Evolutionary conservation across 805 yeast genomes (phyloP).

Genomic region (Ogataea kodamae): DNA sequence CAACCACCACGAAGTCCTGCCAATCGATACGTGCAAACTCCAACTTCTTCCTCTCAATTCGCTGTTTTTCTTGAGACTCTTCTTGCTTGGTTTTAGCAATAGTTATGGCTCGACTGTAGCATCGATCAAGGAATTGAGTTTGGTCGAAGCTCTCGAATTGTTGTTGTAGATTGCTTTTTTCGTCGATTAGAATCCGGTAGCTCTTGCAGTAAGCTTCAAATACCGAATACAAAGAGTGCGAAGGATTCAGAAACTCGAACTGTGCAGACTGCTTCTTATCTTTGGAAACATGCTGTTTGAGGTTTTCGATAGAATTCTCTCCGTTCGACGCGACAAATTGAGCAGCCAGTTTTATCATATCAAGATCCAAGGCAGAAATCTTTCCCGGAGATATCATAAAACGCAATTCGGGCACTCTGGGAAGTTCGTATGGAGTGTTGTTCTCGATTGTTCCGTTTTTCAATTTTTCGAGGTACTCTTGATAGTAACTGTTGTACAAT

Average conservation of each 20-base stretch:
- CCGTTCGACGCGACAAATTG: conserved; percentile 63
- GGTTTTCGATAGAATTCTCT: conserved; percentile 37
- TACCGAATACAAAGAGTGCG: conserved; percentile 57
- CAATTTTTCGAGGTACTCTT: conserved; percentile 39
- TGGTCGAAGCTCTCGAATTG: conserved; percentile 25
- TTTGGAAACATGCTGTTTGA: conserved; percentile 29
- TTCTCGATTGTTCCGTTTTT: conserved; percentile 23
- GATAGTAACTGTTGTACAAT: conserved; percentile 57
- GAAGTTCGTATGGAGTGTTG: conserved; percentile 1
- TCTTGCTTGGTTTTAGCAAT: conserved; percentile 37
- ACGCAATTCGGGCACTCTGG: conserved; percentile 12
- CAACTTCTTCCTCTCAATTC: conserved; percentile 37
- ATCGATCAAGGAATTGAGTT: conserved; percentile 39
- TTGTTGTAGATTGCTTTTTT: conserved; percentile 20
- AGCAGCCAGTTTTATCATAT: conserved; percentile 70
- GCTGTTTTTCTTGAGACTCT: conserved; percentile 29
- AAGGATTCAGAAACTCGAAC: conserved; percentile 60
- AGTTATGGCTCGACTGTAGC: conserved; percentile 57
- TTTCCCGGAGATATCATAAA: conserved; percentile 34
- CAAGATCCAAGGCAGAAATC: conserved; percentile 61
- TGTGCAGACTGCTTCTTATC: conserved; percentile 42
- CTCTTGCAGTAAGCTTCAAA: conserved; percentile 52
- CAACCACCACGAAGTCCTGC: conserved; percentile 76
- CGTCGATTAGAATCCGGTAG: conserved; percentile 41
- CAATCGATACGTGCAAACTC: conserved; percentile 80